A percentile compares a stretch with the other conserved stretches of the same genome.
phyloP scores from a whole-genome alignment of 495 filamentous ascomycete genomes.

The Penicillium lividum region DNA sequence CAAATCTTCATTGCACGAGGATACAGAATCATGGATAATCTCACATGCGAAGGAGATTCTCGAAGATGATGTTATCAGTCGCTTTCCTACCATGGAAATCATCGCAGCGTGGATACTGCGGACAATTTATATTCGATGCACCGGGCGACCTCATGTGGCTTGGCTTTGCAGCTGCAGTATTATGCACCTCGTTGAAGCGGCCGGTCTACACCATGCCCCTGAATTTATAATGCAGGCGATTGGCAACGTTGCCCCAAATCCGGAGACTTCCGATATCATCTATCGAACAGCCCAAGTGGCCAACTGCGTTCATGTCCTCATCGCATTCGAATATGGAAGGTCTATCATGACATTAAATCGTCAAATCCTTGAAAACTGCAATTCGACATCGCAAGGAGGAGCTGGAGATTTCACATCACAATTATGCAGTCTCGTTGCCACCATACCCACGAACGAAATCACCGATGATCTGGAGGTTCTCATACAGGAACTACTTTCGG shows the following conservation, averaged over 20 bases:
- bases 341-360: slow-evolving; percentile 26
- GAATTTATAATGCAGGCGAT: slow-evolving; percentile 18
- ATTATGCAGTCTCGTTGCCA: slow-evolving; percentile 22
- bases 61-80: slow-evolving; percentile 31
- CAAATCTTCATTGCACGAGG: slow-evolving; percentile 20
- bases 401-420: slow-evolving; percentile 24
- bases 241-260: slow-evolving; percentile 8
- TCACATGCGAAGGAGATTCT: slow-evolving; percentile 37
- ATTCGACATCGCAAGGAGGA: neutral
- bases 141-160: slow-evolving; percentile 40
- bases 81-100: slow-evolving; percentile 31
- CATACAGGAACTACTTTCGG: slow-evolving; percentile 18
- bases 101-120: slow-evolving; percentile 45
- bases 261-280: slow-evolving; percentile 21
- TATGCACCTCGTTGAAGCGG: slow-evolving; percentile 47
- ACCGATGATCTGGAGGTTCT: slow-evolving; percentile 7
- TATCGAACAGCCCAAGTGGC: slow-evolving; percentile 34
- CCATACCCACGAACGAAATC: slow-evolving; percentile 19
- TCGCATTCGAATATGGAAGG: slow-evolving; percentile 45
- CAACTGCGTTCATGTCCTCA: slow-evolving; percentile 34
- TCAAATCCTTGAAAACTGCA: slow-evolving; percentile 4
- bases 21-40: slow-evolving; percentile 30
- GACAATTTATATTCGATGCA: slow-evolving; percentile 39
- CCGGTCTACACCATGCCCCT: slow-evolving; percentile 40
- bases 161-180: slow-evolving; percentile 45